Conservation (phyloP, 352 stramenopile genomes). For the Pythium phragmitis region DNA sequence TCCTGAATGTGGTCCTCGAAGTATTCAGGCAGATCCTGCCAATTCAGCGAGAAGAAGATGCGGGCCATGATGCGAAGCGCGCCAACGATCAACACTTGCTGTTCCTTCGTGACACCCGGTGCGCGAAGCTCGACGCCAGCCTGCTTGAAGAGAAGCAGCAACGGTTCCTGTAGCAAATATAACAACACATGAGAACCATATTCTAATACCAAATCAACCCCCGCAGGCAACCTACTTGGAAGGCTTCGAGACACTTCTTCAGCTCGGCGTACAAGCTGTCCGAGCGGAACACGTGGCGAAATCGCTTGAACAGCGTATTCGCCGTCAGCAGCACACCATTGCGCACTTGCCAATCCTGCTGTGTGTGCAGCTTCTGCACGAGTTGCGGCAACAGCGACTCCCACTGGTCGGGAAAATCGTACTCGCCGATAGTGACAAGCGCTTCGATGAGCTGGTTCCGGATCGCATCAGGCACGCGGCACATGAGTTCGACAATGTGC, state of each 20-base stretch:
- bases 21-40: slow-evolving; percentile 97
- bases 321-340: slow-evolving; percentile 97
- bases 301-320: slow-evolving; percentile 98
- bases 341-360: slow-evolving; percentile 90
- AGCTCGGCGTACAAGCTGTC: slow-evolving; percentile 96
- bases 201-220: not conserved
- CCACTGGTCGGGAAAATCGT: slow-evolving; percentile 98
- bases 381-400: slow-evolving; percentile 93
- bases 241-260: slow-evolving; percentile 93
- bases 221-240: slow-evolving; percentile 51
- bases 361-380: slow-evolving; percentile 90
- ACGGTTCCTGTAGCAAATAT: slow-evolving; percentile 36
- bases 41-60: slow-evolving; percentile 99
- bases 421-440: slow-evolving; percentile 95
- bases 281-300: slow-evolving; percentile 95
- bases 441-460: slow-evolving; percentile 96
- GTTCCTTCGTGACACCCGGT: slow-evolving; percentile 33
- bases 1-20: slow-evolving; percentile 98
- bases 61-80: slow-evolving; percentile 92
- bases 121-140: slow-evolving; percentile 52
- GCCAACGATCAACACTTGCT: slow-evolving; percentile 73
- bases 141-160: slow-evolving; percentile 78
- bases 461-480: slow-evolving; percentile 90
- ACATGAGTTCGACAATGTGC: slow-evolving; percentile 99
- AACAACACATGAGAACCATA: not conserved